A percentile compares a stretch with the other conserved stretches of the same genome.
phyloP scores from a whole-genome alignment of 1,284 basidiomycete genomes.

The Heterobasidion parviporum region DNA sequence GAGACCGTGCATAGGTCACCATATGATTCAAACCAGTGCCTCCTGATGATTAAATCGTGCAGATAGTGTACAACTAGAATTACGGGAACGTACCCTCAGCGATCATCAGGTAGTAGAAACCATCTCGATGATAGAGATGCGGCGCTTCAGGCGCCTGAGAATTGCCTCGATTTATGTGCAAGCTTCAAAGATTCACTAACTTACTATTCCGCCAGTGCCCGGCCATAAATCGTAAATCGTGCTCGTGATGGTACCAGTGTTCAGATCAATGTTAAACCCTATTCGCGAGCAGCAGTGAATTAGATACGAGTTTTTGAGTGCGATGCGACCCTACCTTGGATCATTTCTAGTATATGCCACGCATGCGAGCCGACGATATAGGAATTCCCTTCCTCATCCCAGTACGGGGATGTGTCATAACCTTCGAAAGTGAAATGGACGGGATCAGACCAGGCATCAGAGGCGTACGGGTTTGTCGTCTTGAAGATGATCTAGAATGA shows the following conservation, averaged over 20 bases:
- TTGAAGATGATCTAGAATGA: conserved; percentile 24
- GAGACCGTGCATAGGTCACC: conserved; percentile 24
- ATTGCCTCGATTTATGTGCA: background rate
- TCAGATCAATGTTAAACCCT: conserved; percentile 22
- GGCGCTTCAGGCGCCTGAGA: conserved; percentile 21
- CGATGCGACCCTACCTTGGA: conserved; percentile 11
- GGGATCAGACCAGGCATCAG: conserved; percentile 25
- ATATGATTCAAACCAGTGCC: conserved; percentile 24
- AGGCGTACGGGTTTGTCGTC: conserved; percentile 19
- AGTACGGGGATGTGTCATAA: conserved; percentile 28
- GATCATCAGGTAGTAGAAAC: conserved; percentile 21
- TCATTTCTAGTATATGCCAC: conserved; percentile 23
- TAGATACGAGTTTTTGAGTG: too few relatives aligned
- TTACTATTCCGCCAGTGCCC: conserved; percentile 25
- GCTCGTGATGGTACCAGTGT: conserved; percentile 21
- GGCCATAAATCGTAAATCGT: conserved; percentile 23
- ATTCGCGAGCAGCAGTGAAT: background rate
- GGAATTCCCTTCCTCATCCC: conserved; percentile 24
- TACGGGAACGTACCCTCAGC: conserved; percentile 17
- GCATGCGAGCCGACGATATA: conserved; percentile 26
- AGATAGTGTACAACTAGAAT: background rate
- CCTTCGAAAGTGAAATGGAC: conserved; percentile 26
- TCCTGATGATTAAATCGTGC: conserved; percentile 8
- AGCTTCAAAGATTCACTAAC: background rate
- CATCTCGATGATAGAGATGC: conserved; percentile 18